phyloP scores from a whole-genome alignment of 768 basidiomycete species.

The Suillus americanus region DNA sequence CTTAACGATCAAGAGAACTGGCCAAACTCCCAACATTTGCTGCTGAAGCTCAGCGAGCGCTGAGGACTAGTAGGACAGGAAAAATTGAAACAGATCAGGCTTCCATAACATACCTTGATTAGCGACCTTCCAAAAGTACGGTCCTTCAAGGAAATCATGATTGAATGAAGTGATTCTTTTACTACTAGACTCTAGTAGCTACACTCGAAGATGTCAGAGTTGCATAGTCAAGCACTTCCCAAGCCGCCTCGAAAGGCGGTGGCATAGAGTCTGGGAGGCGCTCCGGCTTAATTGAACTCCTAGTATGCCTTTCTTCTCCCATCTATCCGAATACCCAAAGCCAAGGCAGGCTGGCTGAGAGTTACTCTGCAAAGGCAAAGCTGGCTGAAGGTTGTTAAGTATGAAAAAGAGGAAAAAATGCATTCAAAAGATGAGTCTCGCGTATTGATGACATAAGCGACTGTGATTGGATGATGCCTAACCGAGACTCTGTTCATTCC shows the following conservation, averaged over 20 bases:
- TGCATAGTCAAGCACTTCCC: constrained; percentile 75
- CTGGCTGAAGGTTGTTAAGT: constrained; percentile 21
- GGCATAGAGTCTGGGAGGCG: constrained; percentile 45
- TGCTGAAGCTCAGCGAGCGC: not conserved
- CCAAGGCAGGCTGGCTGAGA: constrained; percentile 44
- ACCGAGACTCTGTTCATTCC: no score
- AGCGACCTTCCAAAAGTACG: not conserved
- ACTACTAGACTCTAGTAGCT: not conserved
- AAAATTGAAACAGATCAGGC: not conserved
- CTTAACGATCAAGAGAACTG: not conserved
- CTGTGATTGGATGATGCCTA: not conserved
- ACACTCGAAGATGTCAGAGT: constrained; percentile 47
- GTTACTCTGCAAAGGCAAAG: constrained; percentile 48
- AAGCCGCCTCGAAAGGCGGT: constrained; percentile 38
- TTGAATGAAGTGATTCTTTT: not conserved
- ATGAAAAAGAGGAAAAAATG: not conserved
- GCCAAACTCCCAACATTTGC: not conserved
- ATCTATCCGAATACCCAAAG: constrained; percentile 54
- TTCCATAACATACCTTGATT: not conserved
- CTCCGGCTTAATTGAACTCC: constrained; percentile 85
- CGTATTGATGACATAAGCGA: not conserved
- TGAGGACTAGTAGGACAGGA: not conserved
- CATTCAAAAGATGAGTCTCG: not conserved
- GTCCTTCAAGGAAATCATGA: not conserved
- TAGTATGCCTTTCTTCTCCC: constrained; percentile 36